Evolutionary conservation across 345 rosid genomes (phyloP), one percentile per base, ranked within the genome.

Genomic region (Citrus cavaleriei): DNA sequence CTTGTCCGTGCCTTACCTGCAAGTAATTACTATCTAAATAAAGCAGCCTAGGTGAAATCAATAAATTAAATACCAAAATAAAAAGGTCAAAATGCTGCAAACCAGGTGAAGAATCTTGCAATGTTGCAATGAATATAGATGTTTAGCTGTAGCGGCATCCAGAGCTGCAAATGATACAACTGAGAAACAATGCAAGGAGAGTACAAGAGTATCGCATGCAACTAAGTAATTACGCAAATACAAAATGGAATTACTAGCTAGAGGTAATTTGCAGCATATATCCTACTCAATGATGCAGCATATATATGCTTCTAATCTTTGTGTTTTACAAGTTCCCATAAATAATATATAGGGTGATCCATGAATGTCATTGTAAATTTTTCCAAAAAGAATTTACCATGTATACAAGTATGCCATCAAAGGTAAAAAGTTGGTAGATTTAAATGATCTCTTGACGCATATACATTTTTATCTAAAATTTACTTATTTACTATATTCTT

Each of bases 1-100:
- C 97, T 81, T 90, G 88, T 63, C 92, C 94, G 78, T 92, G 97
- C 86, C 97, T 87, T 81, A 92, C 81, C 97, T 92, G 82, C 7
- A 73, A 27, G 14, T 10, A 30, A 46, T 30, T 74, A 4, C 38
- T 4, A 34, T 5, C 21, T 35, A 21, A 12, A 19, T 66, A 4
- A 28, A 10, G 67, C 12, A 2, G 4, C 21, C 22, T 37, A 4
- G 5, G 22, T 21, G 72, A 27, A 62, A 70, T 32, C 22, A 54
- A 42, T 35, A 34, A 13, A 46, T 46, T 46, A 13, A 3, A 46
- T 13, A 13, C 3, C 51, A 46, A 54, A 54, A 54, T 18, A 18
- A 2, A 54, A 54, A 5, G 51, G 18, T 2, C 51, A 13, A 12
- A 46, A 4, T 3, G 51, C 25, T 25, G 38, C 79, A 13, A 73